Base-by-base conservation (phyloP, 306 rosid species). In the Benincasa hispida region DNA sequence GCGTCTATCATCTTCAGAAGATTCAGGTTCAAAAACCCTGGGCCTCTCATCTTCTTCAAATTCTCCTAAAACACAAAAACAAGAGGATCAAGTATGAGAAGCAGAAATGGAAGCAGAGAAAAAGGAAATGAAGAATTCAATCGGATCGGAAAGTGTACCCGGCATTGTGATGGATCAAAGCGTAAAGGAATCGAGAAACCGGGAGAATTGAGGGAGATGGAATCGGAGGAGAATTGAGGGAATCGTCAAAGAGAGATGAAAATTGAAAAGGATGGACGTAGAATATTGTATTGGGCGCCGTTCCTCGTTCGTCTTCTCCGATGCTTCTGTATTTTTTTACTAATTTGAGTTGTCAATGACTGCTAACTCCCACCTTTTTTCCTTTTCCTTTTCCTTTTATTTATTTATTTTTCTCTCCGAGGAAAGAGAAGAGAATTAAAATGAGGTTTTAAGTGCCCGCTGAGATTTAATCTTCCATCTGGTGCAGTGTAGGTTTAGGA, bases 1-100 rank as follows among this genome's bases (percentile, higher is more conserved):
- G 78, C 87, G 86, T 93, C 95, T 84, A 85, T 94, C 96, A 34
- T 92, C 96, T 87, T 90, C 96, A 65, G 94, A 90, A 22, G 87
- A 87, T 59, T 90, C 97, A 1, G 87, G 84, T 50, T 93, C 93
- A 59, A 87, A 70, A 78, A 28, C 75, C 76, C 82, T 85, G 22
- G 76, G 59, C 78, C 85, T 87, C 78, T 86, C 92, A 41, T 88
- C 93, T 30, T 89, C 98, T 79, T 83, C 72, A 62, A 84, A 83
- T 56, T 89, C 94, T 37, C 85, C 97, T 90, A 67, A 83, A 83
- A 27, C 80, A 58, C 8, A 30, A 53, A 73, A 51, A 74, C 3
- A 7, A 19, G 39, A 74, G 14, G 48, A 74, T 51, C 65, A 19
- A 19, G 48, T 18, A 27, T 45, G 58, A 19, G 47, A 74, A 1